Conservation (phyloP, 2,329 filamentous ascomycete genomes). For the Neurospora sp. region DNA sequence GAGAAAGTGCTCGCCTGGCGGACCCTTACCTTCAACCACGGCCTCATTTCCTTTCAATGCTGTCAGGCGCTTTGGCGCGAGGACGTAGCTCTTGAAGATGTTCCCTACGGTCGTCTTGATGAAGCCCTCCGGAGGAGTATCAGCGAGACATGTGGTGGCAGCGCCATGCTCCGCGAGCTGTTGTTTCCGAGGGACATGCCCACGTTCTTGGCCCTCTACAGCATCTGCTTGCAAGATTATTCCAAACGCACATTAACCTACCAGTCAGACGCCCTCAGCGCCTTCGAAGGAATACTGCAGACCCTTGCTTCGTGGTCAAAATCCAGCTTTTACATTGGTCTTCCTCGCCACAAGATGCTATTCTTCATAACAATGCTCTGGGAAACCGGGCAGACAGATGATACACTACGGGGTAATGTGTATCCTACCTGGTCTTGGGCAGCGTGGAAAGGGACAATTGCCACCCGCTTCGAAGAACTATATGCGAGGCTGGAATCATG, state of each 20-base stretch:
- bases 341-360: background rate
- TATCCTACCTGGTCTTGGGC: background rate
- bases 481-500: background rate
- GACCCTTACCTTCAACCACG: background rate
- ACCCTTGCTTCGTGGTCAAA: background rate
- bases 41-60: background rate
- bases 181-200: background rate
- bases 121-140: background rate
- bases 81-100: background rate
- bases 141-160: background rate
- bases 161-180: background rate
- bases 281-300: background rate
- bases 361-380: background rate
- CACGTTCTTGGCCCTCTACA: background rate
- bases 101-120: background rate
- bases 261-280: background rate
- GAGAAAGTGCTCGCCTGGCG: background rate
- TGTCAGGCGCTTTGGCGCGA: background rate
- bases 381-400: background rate
- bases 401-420: background rate
- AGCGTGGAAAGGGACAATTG: background rate
- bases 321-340: background rate
- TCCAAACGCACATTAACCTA: background rate
- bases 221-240: background rate
- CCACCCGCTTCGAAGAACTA: background rate